phyloP scores from a whole-genome alignment of 2,329 filamentous ascomycete genomes.

The Pleoardoris graminearum region DNA sequence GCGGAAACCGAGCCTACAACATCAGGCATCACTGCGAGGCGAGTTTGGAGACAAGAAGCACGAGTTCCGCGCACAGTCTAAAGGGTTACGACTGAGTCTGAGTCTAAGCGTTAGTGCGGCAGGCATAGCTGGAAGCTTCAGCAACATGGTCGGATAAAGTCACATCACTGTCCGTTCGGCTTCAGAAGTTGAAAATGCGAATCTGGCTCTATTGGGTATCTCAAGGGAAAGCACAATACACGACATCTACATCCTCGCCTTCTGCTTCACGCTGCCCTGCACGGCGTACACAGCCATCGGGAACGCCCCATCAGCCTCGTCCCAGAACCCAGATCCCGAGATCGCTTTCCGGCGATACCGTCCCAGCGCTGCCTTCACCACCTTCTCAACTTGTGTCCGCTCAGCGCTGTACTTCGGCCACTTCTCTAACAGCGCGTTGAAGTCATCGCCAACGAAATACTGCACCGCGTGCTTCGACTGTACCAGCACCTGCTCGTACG shows the following conservation, averaged over 20 bases:
- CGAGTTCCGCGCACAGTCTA: conserved; percentile 29
- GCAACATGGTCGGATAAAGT: conserved; percentile 24
- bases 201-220: conserved; percentile 3
- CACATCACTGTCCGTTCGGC: background rate
- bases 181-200: background rate
- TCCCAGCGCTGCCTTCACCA: conserved; percentile 17
- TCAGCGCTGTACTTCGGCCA: conserved; percentile 35
- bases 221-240: background rate
- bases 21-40: conserved; percentile 26
- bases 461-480: conserved; percentile 9
- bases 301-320: conserved; percentile 28
- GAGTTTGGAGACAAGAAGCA: conserved; percentile 35
- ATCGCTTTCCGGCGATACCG: conserved; percentile 23
- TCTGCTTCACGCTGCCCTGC: conserved; percentile 1
- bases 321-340: conserved; percentile 30
- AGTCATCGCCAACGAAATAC: conserved; percentile 33
- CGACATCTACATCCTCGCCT: conserved; percentile 1
- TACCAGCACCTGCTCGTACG: conserved; percentile 19
- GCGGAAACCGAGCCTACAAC: conserved; percentile 19
- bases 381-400: conserved; percentile 24
- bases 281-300: conserved; percentile 33
- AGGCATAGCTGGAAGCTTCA: conserved; percentile 20
- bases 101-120: conserved; percentile 33
- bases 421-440: conserved; percentile 29
- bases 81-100: conserved; percentile 37